Evolutionary conservation across 2,329 filamentous ascomycete species (phyloP).

Genomic region (Alternaria tenuissima): DNA sequence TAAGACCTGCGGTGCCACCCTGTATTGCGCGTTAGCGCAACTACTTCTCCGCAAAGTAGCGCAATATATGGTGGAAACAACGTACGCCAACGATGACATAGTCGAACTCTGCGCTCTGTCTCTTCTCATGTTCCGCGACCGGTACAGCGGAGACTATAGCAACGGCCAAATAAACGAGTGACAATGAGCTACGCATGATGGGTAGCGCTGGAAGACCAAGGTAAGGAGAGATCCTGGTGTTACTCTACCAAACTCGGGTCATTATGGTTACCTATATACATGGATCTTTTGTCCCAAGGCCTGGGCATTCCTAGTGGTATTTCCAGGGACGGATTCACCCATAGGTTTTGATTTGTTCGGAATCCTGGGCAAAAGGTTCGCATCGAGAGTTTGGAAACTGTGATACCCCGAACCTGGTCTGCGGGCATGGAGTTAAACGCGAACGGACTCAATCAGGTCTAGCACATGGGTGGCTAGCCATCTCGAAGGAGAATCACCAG

Average conservation of each 20-base stretch:
- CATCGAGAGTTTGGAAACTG: not conserved
- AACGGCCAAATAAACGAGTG: not conserved
- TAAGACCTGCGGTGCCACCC: conserved; percentile 7
- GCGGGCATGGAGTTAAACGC: not conserved
- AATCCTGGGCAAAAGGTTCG: not conserved
- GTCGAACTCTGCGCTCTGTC: conserved; percentile 23
- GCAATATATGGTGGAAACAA: not conserved
- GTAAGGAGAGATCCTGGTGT: not conserved
- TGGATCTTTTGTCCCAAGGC: not conserved
- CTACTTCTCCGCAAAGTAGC: not conserved
- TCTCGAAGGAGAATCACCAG: not conserved
- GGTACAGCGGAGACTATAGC: conserved; percentile 5
- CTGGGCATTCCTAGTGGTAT: not conserved
- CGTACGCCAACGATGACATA: conserved; percentile 28
- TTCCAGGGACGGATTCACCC: not conserved
- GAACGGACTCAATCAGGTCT: not conserved
- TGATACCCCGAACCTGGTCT: not conserved
- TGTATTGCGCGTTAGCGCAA: not conserved
- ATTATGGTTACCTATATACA: not conserved
- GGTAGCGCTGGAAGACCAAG: not conserved
- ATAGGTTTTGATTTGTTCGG: not conserved
- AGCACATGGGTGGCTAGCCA: not conserved
- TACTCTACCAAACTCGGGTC: not conserved
- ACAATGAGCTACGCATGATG: conserved; percentile 16
- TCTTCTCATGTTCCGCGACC: conserved; percentile 4